Evolutionary conservation across 2,329 filamentous ascomycete species (phyloP).

Genomic region (Alternaria ventricosa): DNA sequence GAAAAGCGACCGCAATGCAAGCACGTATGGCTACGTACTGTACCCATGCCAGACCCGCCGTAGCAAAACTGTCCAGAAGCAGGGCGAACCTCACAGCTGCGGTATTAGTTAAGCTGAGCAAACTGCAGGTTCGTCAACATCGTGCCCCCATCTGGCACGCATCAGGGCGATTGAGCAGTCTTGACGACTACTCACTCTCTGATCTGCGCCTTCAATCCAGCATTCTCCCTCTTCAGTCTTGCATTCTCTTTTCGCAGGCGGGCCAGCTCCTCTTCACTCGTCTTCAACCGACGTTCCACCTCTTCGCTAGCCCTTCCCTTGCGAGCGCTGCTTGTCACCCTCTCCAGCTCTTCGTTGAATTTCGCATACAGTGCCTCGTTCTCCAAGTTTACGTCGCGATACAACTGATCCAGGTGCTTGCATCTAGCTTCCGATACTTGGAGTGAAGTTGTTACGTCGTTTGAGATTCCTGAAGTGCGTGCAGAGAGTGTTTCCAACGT

Average conservation of each 20-base stretch:
- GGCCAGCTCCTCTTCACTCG: constrained; percentile 77
- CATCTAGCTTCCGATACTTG: constrained; percentile 78
- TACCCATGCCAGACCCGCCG: constrained; percentile 4
- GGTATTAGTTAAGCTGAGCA: background rate
- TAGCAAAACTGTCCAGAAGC: background rate
- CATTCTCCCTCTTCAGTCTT: constrained; percentile 80
- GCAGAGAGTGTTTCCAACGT: constrained; percentile 44
- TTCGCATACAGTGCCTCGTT: constrained; percentile 91
- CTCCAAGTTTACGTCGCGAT: constrained; percentile 85
- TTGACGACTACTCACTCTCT: constrained; percentile 48
- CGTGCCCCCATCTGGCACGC: background rate
- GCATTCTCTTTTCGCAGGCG: constrained; percentile 85
- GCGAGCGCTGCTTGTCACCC: constrained; percentile 74
- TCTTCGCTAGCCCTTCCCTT: constrained; percentile 81
- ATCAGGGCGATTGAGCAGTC: constrained; percentile 3
- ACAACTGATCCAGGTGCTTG: constrained; percentile 84
- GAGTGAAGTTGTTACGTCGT: constrained; percentile 74
- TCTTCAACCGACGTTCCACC: constrained; percentile 72
- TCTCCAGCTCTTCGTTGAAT: constrained; percentile 89
- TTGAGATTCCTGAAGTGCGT: constrained; percentile 60
- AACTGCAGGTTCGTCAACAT: constrained; percentile 11
- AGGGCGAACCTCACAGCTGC: background rate
- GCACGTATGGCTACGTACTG: constrained; percentile 14
- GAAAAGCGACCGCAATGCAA: constrained; percentile 6
- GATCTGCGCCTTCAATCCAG: constrained; percentile 64